Conservation (phyloP, 129 eudicot species). For the Chrysanthemum seticuspe region DNA sequence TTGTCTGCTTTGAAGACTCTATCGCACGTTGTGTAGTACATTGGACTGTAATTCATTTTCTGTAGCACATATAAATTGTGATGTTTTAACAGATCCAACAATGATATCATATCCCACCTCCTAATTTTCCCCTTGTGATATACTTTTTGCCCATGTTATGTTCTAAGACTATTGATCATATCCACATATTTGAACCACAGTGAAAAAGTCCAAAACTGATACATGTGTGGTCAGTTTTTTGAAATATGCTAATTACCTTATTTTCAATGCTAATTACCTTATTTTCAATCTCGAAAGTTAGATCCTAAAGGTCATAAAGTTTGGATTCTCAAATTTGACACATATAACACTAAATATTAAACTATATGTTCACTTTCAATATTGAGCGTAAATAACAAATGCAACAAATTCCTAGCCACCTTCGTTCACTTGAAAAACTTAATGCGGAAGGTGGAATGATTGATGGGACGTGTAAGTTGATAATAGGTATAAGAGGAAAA, state of each 20-base stretch:
- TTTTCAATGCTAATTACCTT: not conserved
- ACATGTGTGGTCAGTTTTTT: not conserved
- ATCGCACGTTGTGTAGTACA: too few species aligned
- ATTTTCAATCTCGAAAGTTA: constrained; percentile 16
- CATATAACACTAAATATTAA: not conserved
- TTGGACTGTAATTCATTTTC: too few species aligned
- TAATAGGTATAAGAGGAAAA: too few species aligned
- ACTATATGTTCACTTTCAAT: not conserved
- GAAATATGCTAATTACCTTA: too few species aligned
- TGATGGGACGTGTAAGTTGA: too few species aligned
- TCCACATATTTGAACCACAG: constrained; percentile 18
- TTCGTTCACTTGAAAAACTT: constrained; percentile 1
- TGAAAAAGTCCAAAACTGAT: constrained; percentile 23
- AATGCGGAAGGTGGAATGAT: too few species aligned
- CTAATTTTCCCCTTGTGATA: too few species aligned
- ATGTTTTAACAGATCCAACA: too few species aligned
- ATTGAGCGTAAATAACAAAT: not conserved
- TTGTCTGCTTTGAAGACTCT: too few species aligned
- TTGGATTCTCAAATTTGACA: not conserved
- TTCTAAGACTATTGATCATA: not conserved
- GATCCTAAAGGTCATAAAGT: not conserved
- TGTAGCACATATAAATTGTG: too few species aligned
- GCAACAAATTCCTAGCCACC: not conserved
- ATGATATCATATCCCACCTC: too few species aligned
- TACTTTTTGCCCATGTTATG: too few species aligned